phyloP scores from a whole-genome alignment of 441 rosid genomes.

The Erodium trifolium region DNA sequence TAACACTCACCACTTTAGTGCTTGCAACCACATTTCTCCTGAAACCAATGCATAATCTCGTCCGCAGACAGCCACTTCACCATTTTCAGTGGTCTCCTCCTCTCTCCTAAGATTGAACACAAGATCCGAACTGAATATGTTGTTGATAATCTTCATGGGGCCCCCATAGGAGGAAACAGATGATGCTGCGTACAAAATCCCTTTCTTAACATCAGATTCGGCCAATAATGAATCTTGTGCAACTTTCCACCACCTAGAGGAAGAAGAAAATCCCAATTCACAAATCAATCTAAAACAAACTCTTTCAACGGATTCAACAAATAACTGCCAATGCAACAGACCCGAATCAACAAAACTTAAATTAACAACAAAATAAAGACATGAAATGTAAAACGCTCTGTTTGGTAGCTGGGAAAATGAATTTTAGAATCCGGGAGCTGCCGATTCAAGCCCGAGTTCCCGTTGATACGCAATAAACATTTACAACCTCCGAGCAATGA shows the following conservation, averaged over 20 bases:
- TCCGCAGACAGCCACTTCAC: constrained; percentile 77
- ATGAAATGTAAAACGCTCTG: not conserved
- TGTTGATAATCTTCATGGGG: constrained; percentile 91
- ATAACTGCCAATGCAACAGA: constrained; percentile 18
- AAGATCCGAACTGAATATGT: constrained; percentile 77
- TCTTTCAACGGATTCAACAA: no score
- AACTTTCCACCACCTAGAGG: constrained; percentile 87
- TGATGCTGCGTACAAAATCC: constrained; percentile 60
- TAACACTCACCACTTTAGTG: constrained; percentile 70
- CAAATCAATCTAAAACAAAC: not conserved
- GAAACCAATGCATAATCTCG: constrained; percentile 90
- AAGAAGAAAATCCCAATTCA: not conserved
- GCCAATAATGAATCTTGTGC: constrained; percentile 20
- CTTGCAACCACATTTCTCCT: constrained; percentile 93
- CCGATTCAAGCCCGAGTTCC: constrained; percentile 4
- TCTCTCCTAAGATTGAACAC: constrained; percentile 71
- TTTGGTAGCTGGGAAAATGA: not conserved
- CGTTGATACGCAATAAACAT: not conserved
- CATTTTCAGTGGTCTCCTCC: constrained; percentile 46
- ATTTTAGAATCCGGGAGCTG: not conserved
- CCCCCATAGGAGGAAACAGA: constrained; percentile 60
- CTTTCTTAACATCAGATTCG: constrained; percentile 51
- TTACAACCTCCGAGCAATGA: not conserved
- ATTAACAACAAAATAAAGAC: not conserved
- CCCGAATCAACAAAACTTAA: constrained; percentile 13